Conservation (phyloP, 306 rosid genomes). For the Lathyrus oleraceus region DNA sequence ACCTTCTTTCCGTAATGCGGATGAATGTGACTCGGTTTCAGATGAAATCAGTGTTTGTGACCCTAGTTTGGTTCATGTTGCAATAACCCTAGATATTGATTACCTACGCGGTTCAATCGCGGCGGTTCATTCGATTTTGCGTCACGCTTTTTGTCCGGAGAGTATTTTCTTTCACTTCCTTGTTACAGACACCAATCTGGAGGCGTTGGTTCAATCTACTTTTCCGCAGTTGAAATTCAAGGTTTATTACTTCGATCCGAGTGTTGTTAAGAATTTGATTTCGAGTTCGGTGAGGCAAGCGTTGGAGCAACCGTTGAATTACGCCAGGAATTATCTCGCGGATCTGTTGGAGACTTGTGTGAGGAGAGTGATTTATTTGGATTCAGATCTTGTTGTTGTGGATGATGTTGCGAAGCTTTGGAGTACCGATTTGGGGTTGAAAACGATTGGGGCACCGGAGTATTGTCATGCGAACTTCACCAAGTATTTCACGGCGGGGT, state of each 20-base stretch:
- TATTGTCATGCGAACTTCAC: slow-evolving; percentile 78
- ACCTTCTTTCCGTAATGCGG: slow-evolving; percentile 56
- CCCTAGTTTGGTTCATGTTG: slow-evolving; percentile 68
- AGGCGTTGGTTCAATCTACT: slow-evolving; percentile 61
- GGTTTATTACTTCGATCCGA: slow-evolving; percentile 67
- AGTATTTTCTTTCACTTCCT: slow-evolving; percentile 73
- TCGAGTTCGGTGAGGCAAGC: slow-evolving; percentile 80
- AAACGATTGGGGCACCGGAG: slow-evolving; percentile 73
- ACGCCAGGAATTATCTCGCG: slow-evolving; percentile 74
- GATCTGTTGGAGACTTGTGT: slow-evolving; percentile 66
- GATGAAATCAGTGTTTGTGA: slow-evolving; percentile 45
- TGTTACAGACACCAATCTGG: slow-evolving; percentile 56
- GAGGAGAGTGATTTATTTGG: slow-evolving; percentile 62
- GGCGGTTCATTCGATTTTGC: slow-evolving; percentile 72
- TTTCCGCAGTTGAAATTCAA: slow-evolving; percentile 66
- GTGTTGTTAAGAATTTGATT: slow-evolving; percentile 54
- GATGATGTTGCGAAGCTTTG: slow-evolving; percentile 68
- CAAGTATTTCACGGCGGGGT: slow-evolving; percentile 63
- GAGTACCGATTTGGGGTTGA: slow-evolving; percentile 48
- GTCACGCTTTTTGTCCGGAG: slow-evolving; percentile 62
- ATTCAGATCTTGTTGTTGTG: slow-evolving; percentile 70
- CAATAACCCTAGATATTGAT: slow-evolving; percentile 70
- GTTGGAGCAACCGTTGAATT: slow-evolving; percentile 73
- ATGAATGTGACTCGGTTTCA: slow-evolving; percentile 43
- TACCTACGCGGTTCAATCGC: slow-evolving; percentile 88